Evolutionary conservation across 768 basidiomycete genomes (phyloP), one percentile per base, ranked within the genome.

Genomic region (Trametopsis cervina): DNA sequence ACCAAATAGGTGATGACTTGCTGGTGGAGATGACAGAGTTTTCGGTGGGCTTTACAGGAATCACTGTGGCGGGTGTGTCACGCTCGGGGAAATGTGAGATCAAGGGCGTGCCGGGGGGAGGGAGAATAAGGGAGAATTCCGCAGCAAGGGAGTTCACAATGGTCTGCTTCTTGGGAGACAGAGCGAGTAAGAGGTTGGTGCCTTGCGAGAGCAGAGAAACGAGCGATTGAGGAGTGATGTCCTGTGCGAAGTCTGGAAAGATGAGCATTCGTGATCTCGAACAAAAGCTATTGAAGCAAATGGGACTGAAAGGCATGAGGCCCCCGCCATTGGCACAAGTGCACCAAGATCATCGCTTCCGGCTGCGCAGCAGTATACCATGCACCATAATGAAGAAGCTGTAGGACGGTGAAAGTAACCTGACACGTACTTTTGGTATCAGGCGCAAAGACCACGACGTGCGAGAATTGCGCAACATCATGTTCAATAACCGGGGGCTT

Each of bases 81-180:
- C 87, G 80, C 60, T 80, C 75, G 21, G 83, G 82, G 71, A 92
- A 89, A 65, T 95, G 89, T 3, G 93, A 94, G 52, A 95, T 61
- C 42, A 96, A 76, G 2, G 85, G 83, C 0, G 84, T 85, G 1
- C 83, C 83, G 1, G 91, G 86, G 4, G 91, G 89, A 15, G 89
- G 87, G 21, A 90, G 83, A 44, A 91, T 78, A 47, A 98, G 74
- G 29, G 87, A 88, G 72, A 98, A 98, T 70, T 99, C 96, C 42
- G 89, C 65, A 0, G 92, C 89, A 46, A 95, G 77, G 11, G 85
- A 78, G 11, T 80, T 74, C 9, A 94, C 69, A 36, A 87, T 71
- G 2, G 82, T 83, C 66, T 85, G 77, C 68, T 78, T 83, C 68
- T 78, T 83, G 56, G 85, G 70, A 1, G 89, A 85, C 50, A 95